These are phyloP conservation scores for Claviceps digitariae DNA, from an alignment of 2,329 filamentous ascomycete species.

Conservation along the genomic window DNA sequence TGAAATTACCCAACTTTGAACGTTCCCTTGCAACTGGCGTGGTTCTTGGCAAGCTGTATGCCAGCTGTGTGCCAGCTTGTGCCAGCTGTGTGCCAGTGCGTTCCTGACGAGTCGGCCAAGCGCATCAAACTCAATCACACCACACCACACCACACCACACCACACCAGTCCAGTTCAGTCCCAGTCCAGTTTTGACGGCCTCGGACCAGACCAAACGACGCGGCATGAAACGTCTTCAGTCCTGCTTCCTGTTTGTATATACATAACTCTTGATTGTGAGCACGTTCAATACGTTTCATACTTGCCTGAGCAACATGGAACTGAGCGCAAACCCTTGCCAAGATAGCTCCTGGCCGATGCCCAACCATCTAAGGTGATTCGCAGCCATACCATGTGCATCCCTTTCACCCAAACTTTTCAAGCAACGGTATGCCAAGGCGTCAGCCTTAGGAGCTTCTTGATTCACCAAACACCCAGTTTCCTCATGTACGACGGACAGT, in stretches of 20 bases:
- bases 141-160: no score
- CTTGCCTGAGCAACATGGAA: background rate
- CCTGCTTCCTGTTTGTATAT: background rate
- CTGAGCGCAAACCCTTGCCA: background rate
- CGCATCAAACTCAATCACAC: background rate
- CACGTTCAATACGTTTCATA: background rate
- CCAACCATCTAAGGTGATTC: background rate
- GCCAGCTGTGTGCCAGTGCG: background rate
- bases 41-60: background rate
- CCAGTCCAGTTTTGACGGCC: no score
- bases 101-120: background rate
- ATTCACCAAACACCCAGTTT: background rate
- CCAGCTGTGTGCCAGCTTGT: constrained; percentile 1
- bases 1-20: background rate
- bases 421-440: background rate
- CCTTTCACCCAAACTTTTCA: background rate
- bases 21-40: constrained; percentile 3
- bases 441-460: background rate
- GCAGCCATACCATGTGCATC: background rate
- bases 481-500: background rate
- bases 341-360: background rate
- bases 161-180: no score
- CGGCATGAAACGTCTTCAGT: background rate
- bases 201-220: background rate
- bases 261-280: background rate